Base-by-base conservation (phyloP, 2,329 filamentous ascomycete genomes). In the Colletotrichum lupini region DNA sequence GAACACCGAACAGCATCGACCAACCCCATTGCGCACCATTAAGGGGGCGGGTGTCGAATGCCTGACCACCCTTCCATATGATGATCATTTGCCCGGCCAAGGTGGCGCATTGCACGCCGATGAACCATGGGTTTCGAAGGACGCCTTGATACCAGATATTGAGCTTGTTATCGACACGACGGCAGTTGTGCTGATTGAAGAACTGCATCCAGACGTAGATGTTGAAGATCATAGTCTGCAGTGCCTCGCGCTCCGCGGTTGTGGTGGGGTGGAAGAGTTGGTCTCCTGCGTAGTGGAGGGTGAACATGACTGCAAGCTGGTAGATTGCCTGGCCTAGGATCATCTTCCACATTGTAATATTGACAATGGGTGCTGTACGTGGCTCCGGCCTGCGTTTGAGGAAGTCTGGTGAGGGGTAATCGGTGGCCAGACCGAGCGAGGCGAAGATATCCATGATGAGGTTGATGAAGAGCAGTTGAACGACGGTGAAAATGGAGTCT, bases 151-250 rank as follows among this genome's bases (percentile, higher is more conserved):
- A 95, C 77, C 82, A 84, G 68, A 97, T 92, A 79, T 97, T 95
- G 82, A 95, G 91, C 73, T 91, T 91, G 81, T 97, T 96, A 81
- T 96, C 94, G 9, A 96, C 90, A 14, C 94, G 90, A 49, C 94
- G 92, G 82, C 94, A 95, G 85, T 94, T 95, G 83, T 94, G 90
- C 77, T 94, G 90, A 77, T 97, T 96, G 87, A 96, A 96, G 76
- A 97, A 94, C 77, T 96, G 94, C 93, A 96, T 95, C 92, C 93
- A 95, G 57, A 95, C 93, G 77, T 95, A 96, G 0, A 92, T 93
- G 82, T 96, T 97, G 86, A 96, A 95, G 9, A 96, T 91, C 22
- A 96, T 85, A 0, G 93, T 94, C 70, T 90, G 82, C 64, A 93
- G 82, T 67, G 89, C 82, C 11, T 59, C 67, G 1, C 49, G 22